A percentile compares a stretch with the other conserved stretches of the same genome.
Conservation (phyloP, 169 alveolate genomes). For the Plasmodium cynomolgi region DNA sequence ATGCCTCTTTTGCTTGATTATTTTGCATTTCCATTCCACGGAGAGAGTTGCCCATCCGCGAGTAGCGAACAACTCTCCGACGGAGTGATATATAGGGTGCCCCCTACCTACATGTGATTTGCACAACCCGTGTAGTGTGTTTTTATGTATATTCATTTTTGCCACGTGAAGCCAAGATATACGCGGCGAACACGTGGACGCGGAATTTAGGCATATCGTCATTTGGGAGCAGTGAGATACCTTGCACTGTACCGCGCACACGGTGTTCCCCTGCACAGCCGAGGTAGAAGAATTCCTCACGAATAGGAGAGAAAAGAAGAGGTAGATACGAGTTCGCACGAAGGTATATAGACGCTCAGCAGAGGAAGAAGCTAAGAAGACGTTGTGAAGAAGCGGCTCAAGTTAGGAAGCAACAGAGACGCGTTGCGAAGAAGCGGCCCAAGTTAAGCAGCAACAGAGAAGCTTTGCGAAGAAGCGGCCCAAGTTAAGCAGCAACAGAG, state of each 20-base stretch:
- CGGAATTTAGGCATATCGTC: background rate
- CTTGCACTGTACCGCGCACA: background rate
- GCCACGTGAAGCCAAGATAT: background rate
- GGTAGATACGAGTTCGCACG: background rate
- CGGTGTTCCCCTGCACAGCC: background rate
- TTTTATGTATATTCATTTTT: background rate
- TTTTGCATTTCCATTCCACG: background rate
- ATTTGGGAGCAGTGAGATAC: background rate
- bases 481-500: background rate
- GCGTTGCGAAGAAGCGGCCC: background rate
- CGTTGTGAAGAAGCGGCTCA: background rate
- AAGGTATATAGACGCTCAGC: background rate
- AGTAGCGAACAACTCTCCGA: background rate
- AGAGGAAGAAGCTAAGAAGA: background rate
- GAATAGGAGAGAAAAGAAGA: background rate
- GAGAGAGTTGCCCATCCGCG: background rate
- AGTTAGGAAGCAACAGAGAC: background rate
- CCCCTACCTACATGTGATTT: background rate
- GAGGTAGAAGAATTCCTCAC: background rate
- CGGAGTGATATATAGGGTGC: background rate
- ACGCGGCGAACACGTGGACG: background rate
- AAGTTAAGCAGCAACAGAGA: too few relatives aligned
- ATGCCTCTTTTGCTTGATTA: background rate
- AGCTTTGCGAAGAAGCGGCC: too few relatives aligned
- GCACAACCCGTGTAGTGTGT: background rate